phyloP scores from a whole-genome alignment of 140 eudicot genomes.

The Anethum foeniculum region DNA sequence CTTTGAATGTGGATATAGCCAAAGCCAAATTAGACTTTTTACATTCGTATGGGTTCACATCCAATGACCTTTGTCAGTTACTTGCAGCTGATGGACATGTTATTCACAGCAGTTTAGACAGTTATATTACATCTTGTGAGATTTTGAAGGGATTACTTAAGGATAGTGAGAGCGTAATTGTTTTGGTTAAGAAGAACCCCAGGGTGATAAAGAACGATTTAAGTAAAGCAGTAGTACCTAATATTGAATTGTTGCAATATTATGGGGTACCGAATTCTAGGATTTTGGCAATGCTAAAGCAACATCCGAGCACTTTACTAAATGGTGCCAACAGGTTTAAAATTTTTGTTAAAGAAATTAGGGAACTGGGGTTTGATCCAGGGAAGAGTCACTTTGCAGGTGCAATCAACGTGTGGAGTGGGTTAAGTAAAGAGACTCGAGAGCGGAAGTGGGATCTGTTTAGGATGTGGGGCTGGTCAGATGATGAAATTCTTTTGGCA shows the following conservation, averaged over 20 bases:
- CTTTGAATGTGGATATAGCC: background rate
- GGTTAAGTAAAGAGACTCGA: background rate
- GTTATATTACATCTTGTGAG: background rate
- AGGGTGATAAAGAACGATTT: background rate
- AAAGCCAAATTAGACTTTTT: background rate
- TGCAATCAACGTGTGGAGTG: background rate
- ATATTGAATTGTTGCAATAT: background rate
- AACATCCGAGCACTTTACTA: background rate
- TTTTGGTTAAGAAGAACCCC: background rate
- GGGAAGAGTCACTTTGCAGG: background rate
- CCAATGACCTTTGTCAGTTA: background rate
- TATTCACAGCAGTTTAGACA: background rate
- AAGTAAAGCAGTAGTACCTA: background rate
- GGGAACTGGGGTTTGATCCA: slow-evolving; percentile 8
- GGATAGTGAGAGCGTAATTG: background rate
- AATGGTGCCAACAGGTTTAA: background rate
- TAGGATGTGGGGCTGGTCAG: slow-evolving; percentile 13
- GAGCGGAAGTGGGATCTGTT: background rate
- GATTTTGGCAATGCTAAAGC: background rate
- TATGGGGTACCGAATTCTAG: background rate
- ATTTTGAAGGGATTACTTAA: background rate
- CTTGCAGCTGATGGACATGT: background rate
- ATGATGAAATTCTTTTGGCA: slow-evolving; percentile 8
- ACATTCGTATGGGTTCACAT: background rate
- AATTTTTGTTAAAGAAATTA: background rate